phyloP scores from a whole-genome alignment of 495 filamentous ascomycete species.

The Tuber indicum region DNA sequence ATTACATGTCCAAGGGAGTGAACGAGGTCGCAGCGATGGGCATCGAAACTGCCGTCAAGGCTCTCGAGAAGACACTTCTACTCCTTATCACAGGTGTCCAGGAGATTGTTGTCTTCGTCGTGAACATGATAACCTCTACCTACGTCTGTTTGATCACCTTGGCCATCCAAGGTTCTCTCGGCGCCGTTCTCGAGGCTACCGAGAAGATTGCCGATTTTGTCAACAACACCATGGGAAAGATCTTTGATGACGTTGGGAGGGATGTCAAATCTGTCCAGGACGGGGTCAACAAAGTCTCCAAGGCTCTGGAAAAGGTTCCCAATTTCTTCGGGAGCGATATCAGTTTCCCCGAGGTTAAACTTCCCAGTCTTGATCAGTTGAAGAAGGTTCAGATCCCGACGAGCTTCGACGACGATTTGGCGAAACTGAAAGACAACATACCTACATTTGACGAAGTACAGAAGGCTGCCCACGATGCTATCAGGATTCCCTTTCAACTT shows the following conservation, averaged over 20 bases:
- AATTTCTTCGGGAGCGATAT: conserved; percentile 45
- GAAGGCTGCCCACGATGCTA: conserved; percentile 63
- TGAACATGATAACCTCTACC: conserved; percentile 80
- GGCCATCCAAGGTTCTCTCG: conserved; percentile 67
- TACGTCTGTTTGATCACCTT: conserved; percentile 82
- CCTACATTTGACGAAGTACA: conserved; percentile 77
- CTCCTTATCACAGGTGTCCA: conserved; percentile 77
- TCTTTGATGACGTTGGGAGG: conserved; percentile 57
- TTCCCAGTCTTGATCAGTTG: conserved; percentile 58
- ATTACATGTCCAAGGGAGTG: conserved; percentile 81
- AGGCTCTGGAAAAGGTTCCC: conserved; percentile 42
- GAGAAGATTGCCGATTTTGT: conserved; percentile 65
- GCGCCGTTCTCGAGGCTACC: conserved; percentile 60
- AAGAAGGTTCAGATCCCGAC: conserved; percentile 61
- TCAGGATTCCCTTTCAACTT: conserved; percentile 70
- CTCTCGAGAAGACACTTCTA: conserved; percentile 64
- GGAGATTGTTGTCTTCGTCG: conserved; percentile 78
- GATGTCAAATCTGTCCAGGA: conserved; percentile 54
- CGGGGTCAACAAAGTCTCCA: conserved; percentile 55
- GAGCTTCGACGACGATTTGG: conserved; percentile 57
- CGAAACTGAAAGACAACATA: conserved; percentile 65
- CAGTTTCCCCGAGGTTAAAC: conserved; percentile 50
- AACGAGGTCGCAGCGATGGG: conserved; percentile 74
- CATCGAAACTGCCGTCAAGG: conserved; percentile 70
- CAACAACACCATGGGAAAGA: conserved; percentile 61